These are phyloP conservation scores for Takashimella tepidaria DNA, from an alignment of 1,284 basidiomycete genomes.

Conservation along the genomic window DNA sequence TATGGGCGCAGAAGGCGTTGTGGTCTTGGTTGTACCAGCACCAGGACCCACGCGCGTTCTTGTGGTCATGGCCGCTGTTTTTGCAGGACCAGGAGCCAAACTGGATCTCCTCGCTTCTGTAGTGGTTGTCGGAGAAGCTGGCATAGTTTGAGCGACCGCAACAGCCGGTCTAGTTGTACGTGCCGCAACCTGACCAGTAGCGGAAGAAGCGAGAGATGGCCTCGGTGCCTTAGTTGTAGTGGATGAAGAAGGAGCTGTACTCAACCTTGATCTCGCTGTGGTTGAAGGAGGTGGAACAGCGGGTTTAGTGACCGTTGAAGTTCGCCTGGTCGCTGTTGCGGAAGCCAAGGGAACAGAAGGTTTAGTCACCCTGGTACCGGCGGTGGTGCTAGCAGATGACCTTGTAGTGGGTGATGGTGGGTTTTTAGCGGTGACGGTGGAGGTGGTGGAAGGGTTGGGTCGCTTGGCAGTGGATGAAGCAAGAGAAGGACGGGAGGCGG, in stretches of 20 bases:
- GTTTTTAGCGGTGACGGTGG: constrained; percentile 3
- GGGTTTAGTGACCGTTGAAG: background rate
- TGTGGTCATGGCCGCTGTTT: background rate
- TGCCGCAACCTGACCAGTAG: background rate
- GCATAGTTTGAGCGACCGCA: background rate
- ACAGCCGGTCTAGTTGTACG: background rate
- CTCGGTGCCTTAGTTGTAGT: constrained; percentile 1
- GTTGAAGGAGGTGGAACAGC: background rate
- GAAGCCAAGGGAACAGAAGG: constrained; percentile 10
- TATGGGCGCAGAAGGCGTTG: no score
- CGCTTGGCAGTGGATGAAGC: background rate
- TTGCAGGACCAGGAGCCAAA: background rate
- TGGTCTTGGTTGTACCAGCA: no score
- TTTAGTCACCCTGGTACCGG: constrained; percentile 6
- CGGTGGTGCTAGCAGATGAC: background rate
- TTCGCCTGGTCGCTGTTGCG: background rate
- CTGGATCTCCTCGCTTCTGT: background rate
- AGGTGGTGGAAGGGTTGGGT: background rate
- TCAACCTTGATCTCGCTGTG: background rate
- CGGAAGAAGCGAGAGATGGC: background rate
- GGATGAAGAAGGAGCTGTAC: background rate
- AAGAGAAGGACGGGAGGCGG: background rate
- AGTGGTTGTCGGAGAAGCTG: background rate
- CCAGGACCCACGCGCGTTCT: no score
- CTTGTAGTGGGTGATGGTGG: background rate